Evolutionary conservation across 2,329 filamentous ascomycete species (phyloP).

Genomic region (Sporothrix inflata): DNA sequence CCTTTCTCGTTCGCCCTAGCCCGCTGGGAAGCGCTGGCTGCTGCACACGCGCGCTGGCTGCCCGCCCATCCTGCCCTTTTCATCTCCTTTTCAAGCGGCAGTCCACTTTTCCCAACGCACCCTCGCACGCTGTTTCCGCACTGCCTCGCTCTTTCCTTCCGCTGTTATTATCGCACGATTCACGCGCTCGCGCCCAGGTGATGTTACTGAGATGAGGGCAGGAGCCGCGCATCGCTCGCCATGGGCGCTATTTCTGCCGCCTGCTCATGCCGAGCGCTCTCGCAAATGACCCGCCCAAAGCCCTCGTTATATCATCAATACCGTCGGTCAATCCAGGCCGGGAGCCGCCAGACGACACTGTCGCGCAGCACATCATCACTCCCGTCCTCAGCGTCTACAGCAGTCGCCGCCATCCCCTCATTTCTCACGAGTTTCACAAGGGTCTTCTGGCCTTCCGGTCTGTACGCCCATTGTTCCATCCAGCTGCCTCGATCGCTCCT

Average conservation of each 20-base stretch:
- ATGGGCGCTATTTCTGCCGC: background rate
- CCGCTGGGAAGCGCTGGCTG: background rate
- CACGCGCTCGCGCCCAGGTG: background rate
- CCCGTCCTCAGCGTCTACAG: background rate
- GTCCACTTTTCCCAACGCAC: background rate
- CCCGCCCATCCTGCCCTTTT: constrained; percentile 7
- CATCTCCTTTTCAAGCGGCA: background rate
- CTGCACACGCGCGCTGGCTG: constrained; percentile 8
- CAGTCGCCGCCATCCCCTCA: background rate
- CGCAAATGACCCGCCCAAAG: background rate
- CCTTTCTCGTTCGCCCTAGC: background rate
- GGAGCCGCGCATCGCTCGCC: background rate
- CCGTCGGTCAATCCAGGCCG: background rate
- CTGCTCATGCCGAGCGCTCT: background rate
- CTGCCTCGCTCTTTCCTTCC: background rate
- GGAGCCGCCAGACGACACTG: background rate
- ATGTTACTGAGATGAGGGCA: constrained; percentile 2
- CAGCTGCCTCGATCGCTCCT: background rate
- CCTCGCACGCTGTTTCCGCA: background rate
- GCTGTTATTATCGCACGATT: background rate
- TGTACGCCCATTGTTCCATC: constrained; percentile 2
- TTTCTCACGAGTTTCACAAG: constrained; percentile 19
- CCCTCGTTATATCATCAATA: background rate
- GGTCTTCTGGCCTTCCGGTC: background rate
- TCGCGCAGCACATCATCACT: background rate